Evolutionary conservation across 306 rosid genomes (phyloP), one percentile per base, ranked within the genome.

Genomic region (Quercus dentata): DNA sequence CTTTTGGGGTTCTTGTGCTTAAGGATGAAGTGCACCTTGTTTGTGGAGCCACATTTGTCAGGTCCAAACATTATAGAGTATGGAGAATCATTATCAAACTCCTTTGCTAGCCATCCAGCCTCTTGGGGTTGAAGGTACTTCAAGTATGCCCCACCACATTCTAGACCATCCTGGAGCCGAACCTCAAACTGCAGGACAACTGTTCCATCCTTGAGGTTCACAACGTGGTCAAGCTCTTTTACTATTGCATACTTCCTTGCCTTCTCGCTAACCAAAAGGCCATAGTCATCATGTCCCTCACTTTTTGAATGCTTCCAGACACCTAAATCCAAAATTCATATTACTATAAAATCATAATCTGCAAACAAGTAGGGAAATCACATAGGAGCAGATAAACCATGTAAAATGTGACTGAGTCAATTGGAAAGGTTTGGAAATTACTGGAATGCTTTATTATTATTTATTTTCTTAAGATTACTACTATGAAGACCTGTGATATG

Each of bases 61-160:
- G 99, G 99, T 78, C 99, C 99, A 81, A 95, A 95, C 99, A 95
- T 95, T 30, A 95, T 82, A 3, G 98, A 80, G 68, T 93, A 95
- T 20, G 97, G 98, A 83, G 98, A 84, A 31, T 90, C 97, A 18
- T 88, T 93, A 79, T 90, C 87, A 68, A 95, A 93, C 77, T 83
- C 91, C 85, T 95, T 91, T 8, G 98, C 67, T 49, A 83, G 88
- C 99, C 98, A 95, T 21, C 97, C 99, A 14, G 87, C 93, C 61
- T 81, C 93, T 84, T 95, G 99, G 14, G 99, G 92, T 64, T 91
- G 92, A 69, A 95, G 96, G 80, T 88, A 95, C 77, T 95, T 95
- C 78, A 95, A 83, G 87, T 95, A 95, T 6, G 99, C 99, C 70
- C 99, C 99, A 75, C 99, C 99, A 84, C 99, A 95, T 84, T 95